Evolutionary conservation across 1,284 basidiomycete species (phyloP), one percentile per base, ranked within the genome.

Genomic region (Tilletia indica): DNA sequence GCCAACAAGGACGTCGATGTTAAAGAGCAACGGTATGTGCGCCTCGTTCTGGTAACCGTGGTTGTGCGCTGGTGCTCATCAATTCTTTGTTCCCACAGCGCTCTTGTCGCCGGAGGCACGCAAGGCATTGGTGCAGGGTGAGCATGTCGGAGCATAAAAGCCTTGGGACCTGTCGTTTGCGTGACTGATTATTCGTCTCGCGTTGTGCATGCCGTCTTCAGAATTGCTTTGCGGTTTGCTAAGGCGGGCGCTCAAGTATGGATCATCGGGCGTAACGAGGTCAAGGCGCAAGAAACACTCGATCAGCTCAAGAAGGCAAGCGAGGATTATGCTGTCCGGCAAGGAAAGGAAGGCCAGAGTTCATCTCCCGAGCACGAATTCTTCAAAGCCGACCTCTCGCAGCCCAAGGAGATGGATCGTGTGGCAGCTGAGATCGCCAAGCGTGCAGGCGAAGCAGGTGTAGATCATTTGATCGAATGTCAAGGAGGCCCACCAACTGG

Each of bases 341-440:
- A 39, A 4, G 34, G 36, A 4, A 42, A 64, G 36, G 4, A 25
- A 16, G 12, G 6, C 6, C 8, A 12, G 34, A 5, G 12, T 12
- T 36, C 34, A 16, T 38, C 61, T 9, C 34, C 61, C 3, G 36
- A 74, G 54, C 81, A 77, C 73, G 80, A 80, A 31, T 85, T 85
- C 75, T 83, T 85, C 76, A 68, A 82, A 61, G 85, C 85, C 0
- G 85, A 85, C 69, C 74, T 85, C 48, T 81, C 78, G n/a, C 72
- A 77, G 14, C 70, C 78, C 1, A 68, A 72, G 0, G 81, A 77
- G 9, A 78, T 85, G 31, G 76, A 77, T 11, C 68, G 76, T 11
- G 78, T 83, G 0, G 79, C 80, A 0, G 69, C 72, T 0, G 73
- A 77, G 36, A 75, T 85, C 49, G 68, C 69, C 51, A 48, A 67